Evolutionary conservation across 2,329 filamentous ascomycete species (phyloP).

Genomic region (Monilinia aucupariae): DNA sequence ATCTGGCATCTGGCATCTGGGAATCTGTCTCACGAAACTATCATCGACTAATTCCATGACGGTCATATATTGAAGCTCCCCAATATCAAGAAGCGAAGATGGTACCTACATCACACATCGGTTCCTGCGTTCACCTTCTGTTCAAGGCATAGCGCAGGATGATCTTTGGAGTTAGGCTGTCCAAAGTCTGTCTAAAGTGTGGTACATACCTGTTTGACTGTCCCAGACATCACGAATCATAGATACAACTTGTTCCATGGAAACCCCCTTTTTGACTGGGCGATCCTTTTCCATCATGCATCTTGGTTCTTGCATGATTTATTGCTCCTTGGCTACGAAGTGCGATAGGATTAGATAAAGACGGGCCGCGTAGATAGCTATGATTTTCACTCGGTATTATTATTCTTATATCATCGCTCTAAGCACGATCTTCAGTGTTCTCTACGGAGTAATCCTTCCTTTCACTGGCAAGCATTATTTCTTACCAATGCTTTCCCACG

Average conservation of each 20-base stretch:
- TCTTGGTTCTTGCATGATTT: no score
- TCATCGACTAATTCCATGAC: neutral
- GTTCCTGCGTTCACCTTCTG: neutral
- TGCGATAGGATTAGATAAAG: neutral
- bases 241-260: neutral
- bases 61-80: neutral
- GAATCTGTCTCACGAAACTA: neutral
- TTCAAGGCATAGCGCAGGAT: neutral
- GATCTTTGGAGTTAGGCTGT: conserved; percentile 8
- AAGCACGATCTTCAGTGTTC: neutral
- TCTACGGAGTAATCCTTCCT: no score
- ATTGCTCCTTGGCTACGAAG: neutral
- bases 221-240: neutral
- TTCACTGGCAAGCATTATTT: neutral
- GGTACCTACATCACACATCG: neutral
- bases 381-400: no score
- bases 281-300: neutral
- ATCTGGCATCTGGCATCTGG: no score
- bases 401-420: neutral
- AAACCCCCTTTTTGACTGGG: neutral
- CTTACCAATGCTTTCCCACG: conserved; percentile 13
- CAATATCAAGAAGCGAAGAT: neutral
- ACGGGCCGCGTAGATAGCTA: conserved; percentile 3
- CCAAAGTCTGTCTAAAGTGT: neutral
- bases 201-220: conserved; percentile 20